phyloP scores from a whole-genome alignment of 179 eudicot genomes.

The Silene coronaria region DNA sequence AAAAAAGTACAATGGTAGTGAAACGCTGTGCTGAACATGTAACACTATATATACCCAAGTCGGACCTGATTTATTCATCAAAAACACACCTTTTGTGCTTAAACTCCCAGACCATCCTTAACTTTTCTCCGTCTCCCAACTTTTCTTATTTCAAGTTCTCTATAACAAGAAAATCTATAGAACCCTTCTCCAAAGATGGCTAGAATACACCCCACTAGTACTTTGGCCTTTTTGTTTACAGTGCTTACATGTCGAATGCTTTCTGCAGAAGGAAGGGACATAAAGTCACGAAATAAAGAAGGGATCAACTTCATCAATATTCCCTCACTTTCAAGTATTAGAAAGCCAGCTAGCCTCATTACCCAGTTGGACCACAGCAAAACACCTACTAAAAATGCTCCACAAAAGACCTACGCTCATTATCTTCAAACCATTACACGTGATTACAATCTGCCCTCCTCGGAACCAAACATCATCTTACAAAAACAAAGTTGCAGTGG shows the following conservation, averaged over 20 bases:
- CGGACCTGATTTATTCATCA: constrained; percentile 19
- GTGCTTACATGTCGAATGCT: constrained; percentile 15
- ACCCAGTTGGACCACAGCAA: constrained; percentile 12
- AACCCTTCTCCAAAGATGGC: constrained; percentile 20
- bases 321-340: constrained; percentile 1
- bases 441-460: constrained; percentile 10
- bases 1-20: not conserved
- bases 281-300: constrained; percentile 14
- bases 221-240: constrained; percentile 6
- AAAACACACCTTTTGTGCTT: not conserved
- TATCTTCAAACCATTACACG: not conserved
- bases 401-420: not conserved
- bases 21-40: not conserved
- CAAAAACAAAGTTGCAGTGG: constrained; percentile 6
- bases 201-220: constrained; percentile 9
- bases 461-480: constrained; percentile 10
- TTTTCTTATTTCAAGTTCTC: constrained; percentile 7
- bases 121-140: not conserved
- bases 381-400: constrained; percentile 2
- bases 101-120: not conserved
- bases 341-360: constrained; percentile 11
- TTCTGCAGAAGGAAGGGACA: constrained; percentile 24
- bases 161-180: not conserved
- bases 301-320: constrained; percentile 8
- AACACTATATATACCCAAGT: constrained; percentile 25